Conservation (phyloP, 768 basidiomycete species). For the Trametes elegans region DNA sequence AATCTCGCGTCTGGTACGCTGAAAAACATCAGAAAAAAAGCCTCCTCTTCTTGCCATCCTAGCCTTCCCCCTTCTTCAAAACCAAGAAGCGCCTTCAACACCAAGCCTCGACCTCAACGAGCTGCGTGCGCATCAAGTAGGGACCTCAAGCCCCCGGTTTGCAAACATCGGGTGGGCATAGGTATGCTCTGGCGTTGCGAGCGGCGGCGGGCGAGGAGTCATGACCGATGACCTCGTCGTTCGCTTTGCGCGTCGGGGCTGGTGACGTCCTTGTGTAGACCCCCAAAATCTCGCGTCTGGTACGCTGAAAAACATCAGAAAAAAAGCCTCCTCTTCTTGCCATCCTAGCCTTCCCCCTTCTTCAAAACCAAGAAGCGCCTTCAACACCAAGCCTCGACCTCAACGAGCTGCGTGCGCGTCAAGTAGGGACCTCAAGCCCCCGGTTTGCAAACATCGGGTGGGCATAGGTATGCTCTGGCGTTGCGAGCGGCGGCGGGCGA, state of each 20-base stretch:
- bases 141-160: not conserved
- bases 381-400: no score
- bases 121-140: not conserved
- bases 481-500: not conserved
- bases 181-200: not conserved
- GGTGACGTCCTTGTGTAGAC: no score
- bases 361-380: no score
- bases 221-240: conserved; percentile 2
- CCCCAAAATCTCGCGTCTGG: not conserved
- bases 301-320: not conserved
- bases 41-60: not conserved
- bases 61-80: not conserved
- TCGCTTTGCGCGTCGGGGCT: not conserved
- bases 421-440: no score
- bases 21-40: not conserved
- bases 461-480: no score
- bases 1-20: not conserved
- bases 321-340: no score
- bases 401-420: conserved; percentile 1
- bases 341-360: no score
- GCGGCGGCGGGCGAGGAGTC: conserved; percentile 3
- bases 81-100: not conserved
- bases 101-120: not conserved
- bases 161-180: not conserved
- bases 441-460: no score